Evolutionary conservation across 73 alveolate species (phyloP), one percentile per base, ranked within the genome.

Genomic region (Tetrahymena borealis): DNA sequence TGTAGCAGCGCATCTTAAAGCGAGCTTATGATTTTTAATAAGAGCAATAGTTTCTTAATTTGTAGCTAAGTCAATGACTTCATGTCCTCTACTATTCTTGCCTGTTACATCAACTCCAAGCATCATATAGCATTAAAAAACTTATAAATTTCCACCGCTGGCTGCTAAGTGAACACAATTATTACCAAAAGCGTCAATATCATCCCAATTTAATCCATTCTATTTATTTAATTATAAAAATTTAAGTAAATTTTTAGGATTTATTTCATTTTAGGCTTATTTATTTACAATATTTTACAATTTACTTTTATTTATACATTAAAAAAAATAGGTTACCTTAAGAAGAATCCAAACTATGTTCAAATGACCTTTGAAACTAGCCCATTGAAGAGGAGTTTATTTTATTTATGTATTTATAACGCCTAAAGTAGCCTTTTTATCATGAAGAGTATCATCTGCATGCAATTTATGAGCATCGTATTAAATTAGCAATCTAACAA

Each of bases 91-190:
- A n/a, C 93, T 93, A 93, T 93, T 93, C 78, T 85, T 60, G 40
- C 95, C 91, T 32, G 90, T 92, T 24, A 85, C 90, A 15, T 85
- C 93, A 24, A 93, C 95, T 15, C 95, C 95, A 38, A 38, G 91
- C 90, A 85, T 79, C 42, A 93, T 24, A 24, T 79, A 28, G 32
- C 93, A 79, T 42, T 79, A 39, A 40, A 93, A 93, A 32, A 93
- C 95, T 40, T 60, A 11, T 20, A 79, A 28, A 42, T 78, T 79
- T 38, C 95, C 95, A 28, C 95, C 95, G 33, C 93, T 79, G 16
- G 95, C 93, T 39, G 95, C 95, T 32, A 93, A 85, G 79, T 93
- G 95, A 4, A 93, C 95, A 93, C 95, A 79, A 77, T 93, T 93
- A 90, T 93, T 93, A 2, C 95, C 95, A 90, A 93, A 93, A 33